Evolutionary conservation across 2,329 filamentous ascomycete species (phyloP), one percentile per base, ranked within the genome.

Genomic region (Trichoderma asperellum): DNA sequence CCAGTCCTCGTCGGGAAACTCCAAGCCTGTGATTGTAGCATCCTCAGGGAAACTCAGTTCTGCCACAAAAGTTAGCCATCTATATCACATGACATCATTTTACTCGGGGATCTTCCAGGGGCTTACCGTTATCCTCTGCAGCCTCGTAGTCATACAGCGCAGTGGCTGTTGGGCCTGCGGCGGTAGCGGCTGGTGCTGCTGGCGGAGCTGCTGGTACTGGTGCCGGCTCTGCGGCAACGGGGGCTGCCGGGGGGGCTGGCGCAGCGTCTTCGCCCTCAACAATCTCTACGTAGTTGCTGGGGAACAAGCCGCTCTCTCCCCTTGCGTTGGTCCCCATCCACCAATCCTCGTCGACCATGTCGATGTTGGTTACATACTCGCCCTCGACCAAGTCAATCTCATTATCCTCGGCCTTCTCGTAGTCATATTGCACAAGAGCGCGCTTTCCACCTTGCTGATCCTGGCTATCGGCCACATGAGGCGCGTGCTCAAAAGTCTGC

Each of bases 1-100:
- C 96, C 96, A 99, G 78, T 99, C 96, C 73, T 98, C 95, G 76
- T 98, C 96, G 2, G 96, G 96, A 81, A 98, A 98, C 83, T 97
- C 93, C 73, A 99, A 83, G 76, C 91, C 87, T 34, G 87, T 91
- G 74, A 99, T 91, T 72, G 85, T 93, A 49, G 92, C 95, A 35
- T 92, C 91, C 76, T 99, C 96, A 2, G 93, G 93, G 83, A 99
- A 99, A 78, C 91, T 94, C 72, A 89, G 77, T 74, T 89, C 87
- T 89, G 74, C 61, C 35, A 34, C 89, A 76, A 83, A 74, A 76
- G 76, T 76, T 71, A 77, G 75, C 71, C 18, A 53, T 24, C 8
- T 47, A 27, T 43, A 57, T 40, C 32, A 43, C 21, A 40, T 68
- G 40, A 43, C 65, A 35, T 56, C 27, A 40, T 49, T 49, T 24